phyloP scores from a whole-genome alignment of 495 filamentous ascomycete genomes.

The Lepidopterella palustris region DNA sequence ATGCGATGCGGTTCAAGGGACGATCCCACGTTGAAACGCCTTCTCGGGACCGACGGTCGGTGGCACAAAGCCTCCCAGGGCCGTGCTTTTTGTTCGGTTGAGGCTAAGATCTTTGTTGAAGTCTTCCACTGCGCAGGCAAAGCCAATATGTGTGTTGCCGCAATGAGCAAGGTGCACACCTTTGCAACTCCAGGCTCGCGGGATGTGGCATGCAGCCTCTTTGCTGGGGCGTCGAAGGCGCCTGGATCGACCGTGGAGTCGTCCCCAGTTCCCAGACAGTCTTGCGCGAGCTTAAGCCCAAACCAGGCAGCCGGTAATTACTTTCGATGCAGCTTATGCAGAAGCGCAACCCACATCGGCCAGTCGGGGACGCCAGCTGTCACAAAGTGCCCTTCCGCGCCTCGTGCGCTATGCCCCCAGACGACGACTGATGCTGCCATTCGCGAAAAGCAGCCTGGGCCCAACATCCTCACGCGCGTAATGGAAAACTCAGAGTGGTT shows the following conservation, averaged over 20 bases:
- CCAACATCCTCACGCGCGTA: neutral
- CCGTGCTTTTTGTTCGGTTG: conserved; percentile 7
- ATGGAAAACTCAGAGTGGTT: neutral
- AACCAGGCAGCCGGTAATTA: conserved; percentile 29
- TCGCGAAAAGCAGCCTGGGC: neutral
- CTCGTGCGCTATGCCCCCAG: conserved; percentile 21
- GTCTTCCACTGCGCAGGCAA: too few relatives aligned
- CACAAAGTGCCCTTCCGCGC: conserved; percentile 6
- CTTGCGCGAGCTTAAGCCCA: conserved; percentile 21
- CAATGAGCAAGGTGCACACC: neutral
- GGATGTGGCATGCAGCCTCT: conserved; percentile 13
- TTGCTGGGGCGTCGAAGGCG: conserved; percentile 14
- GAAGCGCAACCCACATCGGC: conserved; percentile 1
- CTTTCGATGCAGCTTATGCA: neutral
- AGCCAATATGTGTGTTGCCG: conserved; percentile 2
- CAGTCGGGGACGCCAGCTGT: neutral
- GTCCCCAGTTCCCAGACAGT: conserved; percentile 16
- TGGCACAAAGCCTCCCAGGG: conserved; percentile 7
- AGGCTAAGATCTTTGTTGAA: conserved; percentile 15
- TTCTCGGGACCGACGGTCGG: neutral
- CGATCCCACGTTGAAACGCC: conserved; percentile 11
- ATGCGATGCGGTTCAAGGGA: neutral
- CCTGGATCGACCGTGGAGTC: conserved; percentile 22
- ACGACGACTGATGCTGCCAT: neutral
- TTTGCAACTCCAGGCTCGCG: conserved; percentile 5